Conservation (phyloP, 441 rosid species). For the Gossypium lobatum region DNA sequence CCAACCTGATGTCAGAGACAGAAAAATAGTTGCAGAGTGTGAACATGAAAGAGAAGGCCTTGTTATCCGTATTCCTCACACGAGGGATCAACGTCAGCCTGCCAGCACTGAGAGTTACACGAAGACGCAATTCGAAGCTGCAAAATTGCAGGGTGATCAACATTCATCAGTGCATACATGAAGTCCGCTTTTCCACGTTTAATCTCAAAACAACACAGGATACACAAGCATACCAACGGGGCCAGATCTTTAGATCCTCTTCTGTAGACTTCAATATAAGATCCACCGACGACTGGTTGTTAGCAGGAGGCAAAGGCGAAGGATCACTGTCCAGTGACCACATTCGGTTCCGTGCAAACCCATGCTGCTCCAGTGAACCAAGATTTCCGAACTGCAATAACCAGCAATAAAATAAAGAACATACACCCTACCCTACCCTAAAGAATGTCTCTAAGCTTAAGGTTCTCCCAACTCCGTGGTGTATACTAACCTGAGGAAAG, state of each 20-base stretch:
- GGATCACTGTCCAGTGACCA: constrained; percentile 56
- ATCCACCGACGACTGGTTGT: constrained; percentile 47
- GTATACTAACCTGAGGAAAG: constrained; percentile 54
- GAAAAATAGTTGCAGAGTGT: constrained; percentile 50
- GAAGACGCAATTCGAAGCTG: constrained; percentile 72
- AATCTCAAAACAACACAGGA: not conserved
- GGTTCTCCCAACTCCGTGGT: constrained; percentile 6
- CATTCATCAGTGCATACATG: not conserved
- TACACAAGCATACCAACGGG: constrained; percentile 41
- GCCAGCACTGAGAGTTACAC: constrained; percentile 50
- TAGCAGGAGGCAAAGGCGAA: constrained; percentile 52
- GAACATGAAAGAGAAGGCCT: constrained; percentile 56
- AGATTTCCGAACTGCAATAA: constrained; percentile 44
- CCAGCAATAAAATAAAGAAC: constrained; percentile 12
- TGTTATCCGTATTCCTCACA: constrained; percentile 59
- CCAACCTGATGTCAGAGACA: constrained; percentile 67
- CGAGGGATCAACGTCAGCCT: constrained; percentile 69
- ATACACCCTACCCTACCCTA: not conserved
- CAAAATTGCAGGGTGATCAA: constrained; percentile 7
- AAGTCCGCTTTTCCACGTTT: constrained; percentile 1
- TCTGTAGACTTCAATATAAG: constrained; percentile 48
- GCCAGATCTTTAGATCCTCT: constrained; percentile 58
- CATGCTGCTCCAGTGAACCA: constrained; percentile 60
- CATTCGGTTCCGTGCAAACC: constrained; percentile 51
- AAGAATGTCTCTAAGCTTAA: not conserved